phyloP scores from a whole-genome alignment of 2,329 filamentous ascomycete genomes.

The Clonostachys byssicola region DNA sequence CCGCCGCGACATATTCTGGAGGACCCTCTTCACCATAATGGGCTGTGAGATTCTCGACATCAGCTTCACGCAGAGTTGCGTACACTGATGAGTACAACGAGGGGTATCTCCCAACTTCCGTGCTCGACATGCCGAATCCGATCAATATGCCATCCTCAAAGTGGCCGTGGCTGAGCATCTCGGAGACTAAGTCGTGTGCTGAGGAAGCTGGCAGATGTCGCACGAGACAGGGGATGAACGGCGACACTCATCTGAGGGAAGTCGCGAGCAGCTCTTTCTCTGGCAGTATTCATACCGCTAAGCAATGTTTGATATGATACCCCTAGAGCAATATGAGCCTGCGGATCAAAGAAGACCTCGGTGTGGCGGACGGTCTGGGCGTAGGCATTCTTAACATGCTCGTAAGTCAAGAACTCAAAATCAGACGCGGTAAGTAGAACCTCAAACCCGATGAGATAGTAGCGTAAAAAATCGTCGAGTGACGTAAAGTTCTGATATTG shows the following conservation, averaged over 20 bases:
- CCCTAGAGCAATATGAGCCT: constrained; percentile 63
- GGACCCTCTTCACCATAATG: constrained; percentile 46
- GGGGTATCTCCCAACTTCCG: constrained; percentile 38
- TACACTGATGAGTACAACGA: constrained; percentile 36
- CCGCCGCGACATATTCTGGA: constrained; percentile 48
- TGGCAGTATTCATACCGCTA: constrained; percentile 54
- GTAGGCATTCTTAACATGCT: constrained; percentile 62
- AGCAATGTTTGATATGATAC: constrained; percentile 59
- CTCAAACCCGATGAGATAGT: background rate
- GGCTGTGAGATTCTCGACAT: constrained; percentile 34
- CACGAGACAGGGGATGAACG: constrained; percentile 68
- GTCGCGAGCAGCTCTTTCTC: constrained; percentile 51
- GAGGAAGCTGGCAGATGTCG: constrained; percentile 68
- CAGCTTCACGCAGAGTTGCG: constrained; percentile 26
- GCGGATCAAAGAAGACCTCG: constrained; percentile 77
- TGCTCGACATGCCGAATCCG: constrained; percentile 40
- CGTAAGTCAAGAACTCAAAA: constrained; percentile 67
- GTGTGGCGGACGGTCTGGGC: constrained; percentile 63
- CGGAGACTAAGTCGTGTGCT: constrained; percentile 54
- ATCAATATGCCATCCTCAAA: constrained; percentile 26
- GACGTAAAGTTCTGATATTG: background rate
- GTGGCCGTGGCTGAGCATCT: constrained; percentile 18
- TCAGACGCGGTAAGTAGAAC: constrained; percentile 30
- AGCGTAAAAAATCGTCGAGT: background rate
- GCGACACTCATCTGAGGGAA: constrained; percentile 56